These are phyloP conservation scores for Camellia japonica DNA, from an alignment of 148 eudicot genomes.

Conservation along the genomic window DNA sequence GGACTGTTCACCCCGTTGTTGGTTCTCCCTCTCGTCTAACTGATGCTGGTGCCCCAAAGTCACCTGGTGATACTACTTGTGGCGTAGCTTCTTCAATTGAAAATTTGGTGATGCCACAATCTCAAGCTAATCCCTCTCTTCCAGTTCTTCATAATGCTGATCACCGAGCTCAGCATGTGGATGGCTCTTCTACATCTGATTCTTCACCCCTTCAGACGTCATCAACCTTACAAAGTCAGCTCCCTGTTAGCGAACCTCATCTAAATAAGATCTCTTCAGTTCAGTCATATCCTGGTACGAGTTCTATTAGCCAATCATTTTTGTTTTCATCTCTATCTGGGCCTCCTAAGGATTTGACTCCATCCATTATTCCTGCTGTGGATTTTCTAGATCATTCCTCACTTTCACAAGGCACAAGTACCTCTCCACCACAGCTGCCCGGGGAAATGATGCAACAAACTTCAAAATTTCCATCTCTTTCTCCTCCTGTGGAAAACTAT, in stretches of 20 bases:
- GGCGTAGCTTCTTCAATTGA: slow-evolving; percentile 22
- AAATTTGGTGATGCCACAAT: slow-evolving; percentile 24
- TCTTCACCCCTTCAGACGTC: slow-evolving; percentile 27
- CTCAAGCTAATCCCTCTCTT: slow-evolving; percentile 29
- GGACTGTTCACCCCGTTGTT: background rate
- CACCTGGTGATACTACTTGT: slow-evolving; percentile 17
- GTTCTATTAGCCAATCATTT: slow-evolving; percentile 16
- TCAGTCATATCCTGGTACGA: slow-evolving; percentile 13
- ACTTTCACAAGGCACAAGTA: slow-evolving; percentile 26
- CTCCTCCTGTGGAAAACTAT: slow-evolving; percentile 26
- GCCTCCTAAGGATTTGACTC: slow-evolving; percentile 11
- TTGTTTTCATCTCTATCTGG: slow-evolving; percentile 22
- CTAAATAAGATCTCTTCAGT: slow-evolving; percentile 9
- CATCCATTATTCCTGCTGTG: slow-evolving; percentile 19
- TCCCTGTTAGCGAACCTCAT: slow-evolving; percentile 24
- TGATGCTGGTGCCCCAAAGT: slow-evolving; percentile 12
- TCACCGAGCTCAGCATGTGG: slow-evolving; percentile 21
- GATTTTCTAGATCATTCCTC: slow-evolving; percentile 32
- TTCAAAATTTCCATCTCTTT: slow-evolving; percentile 24
- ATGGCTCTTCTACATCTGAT: slow-evolving; percentile 24
- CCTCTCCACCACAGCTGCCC: slow-evolving; percentile 12
- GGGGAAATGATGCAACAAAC: slow-evolving; percentile 24
- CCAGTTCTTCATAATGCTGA: slow-evolving; percentile 27
- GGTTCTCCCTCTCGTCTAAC: slow-evolving; percentile 1
- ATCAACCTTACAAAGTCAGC: slow-evolving; percentile 21